Percentiles rank a stretch among this genome's conserved stretches.
These are phyloP conservation scores for Effrenium voratum DNA, from an alignment of 73 alveolate species.

Conservation along the genomic window DNA sequence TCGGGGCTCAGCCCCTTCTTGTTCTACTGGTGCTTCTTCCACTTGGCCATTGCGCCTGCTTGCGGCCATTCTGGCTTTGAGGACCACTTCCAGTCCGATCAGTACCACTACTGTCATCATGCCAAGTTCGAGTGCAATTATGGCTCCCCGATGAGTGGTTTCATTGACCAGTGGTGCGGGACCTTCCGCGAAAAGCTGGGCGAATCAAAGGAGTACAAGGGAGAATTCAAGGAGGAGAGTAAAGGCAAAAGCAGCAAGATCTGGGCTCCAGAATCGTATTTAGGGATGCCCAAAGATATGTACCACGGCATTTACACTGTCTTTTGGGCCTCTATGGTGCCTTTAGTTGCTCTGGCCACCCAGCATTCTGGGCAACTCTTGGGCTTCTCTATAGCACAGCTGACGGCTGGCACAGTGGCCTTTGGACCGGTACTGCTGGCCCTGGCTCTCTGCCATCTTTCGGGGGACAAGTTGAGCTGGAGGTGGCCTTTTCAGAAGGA, in stretches of 20 bases:
- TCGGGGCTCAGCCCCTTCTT: background rate
- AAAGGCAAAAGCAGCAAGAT: background rate
- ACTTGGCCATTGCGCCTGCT: conserved; percentile 14
- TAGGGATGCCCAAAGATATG: conserved; percentile 6
- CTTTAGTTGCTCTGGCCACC: background rate
- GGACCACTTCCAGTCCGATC: conserved; percentile 25
- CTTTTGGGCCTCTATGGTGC: background rate
- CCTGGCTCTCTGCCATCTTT: background rate
- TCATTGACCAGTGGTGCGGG: conserved; percentile 31
- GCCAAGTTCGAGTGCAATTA: conserved; percentile 6
- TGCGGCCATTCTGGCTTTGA: conserved; percentile 3
- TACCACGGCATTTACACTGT: conserved; percentile 24
- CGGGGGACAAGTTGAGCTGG: conserved; percentile 28
- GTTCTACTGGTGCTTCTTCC: conserved; percentile 11
- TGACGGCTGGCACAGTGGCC: background rate
- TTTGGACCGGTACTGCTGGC: conserved; percentile 22
- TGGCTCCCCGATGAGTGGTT: conserved; percentile 7
- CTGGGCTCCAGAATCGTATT: background rate
- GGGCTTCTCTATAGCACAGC: background rate
- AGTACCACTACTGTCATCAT: conserved; percentile 26
- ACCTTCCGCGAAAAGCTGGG: conserved; percentile 19
- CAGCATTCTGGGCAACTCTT: background rate
- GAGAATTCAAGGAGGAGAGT: background rate
- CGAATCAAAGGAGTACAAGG: conserved; percentile 30
- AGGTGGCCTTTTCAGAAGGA: conserved; percentile 34